Base-by-base conservation (phyloP, 257 asterid genomes). In the Forsythia viridissima region DNA sequence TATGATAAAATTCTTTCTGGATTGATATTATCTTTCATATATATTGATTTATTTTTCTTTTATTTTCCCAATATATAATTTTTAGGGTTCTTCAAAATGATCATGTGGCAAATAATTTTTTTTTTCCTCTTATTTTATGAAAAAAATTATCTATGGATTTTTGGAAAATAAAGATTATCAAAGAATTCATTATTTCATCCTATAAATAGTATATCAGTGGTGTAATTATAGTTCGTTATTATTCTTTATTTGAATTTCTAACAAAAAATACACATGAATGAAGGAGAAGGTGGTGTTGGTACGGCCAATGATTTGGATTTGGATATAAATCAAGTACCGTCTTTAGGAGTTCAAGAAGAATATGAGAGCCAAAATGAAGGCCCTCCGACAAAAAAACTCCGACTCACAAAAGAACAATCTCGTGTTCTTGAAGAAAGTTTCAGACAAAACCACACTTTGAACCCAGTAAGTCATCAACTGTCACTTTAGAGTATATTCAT, bases 401-500 rank as follows among this genome's bases (percentile, higher is more conserved):
- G 98, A 1, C 92, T 93, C 8, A 91, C 90, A 9, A 89, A 83
- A 75, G 90, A 88, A 42, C 98, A 93, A 70, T 89, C 98, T 79
- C 91, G 84, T 40, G 90, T 93, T 43, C 98, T 91, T 76, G 98
- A 93, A 86, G 90, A 91, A 76, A 90, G 89, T 83, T 93, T 91
- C 86, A 89, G 80, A 73, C 90, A 61, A 38, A 86, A 90, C 66
- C 96, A 93, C 82, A 88, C 94, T 82, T 79, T 93, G 77, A 93
- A 89, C 82, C 94, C 91, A 6, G 98, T 93, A 84, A 81, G 83
- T 38, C 21, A 65, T 38, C 21, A 65, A 39, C 59, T 13, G 70
- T 46, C 39, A 13, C 3, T 48, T 48, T 11, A 13, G n/a, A 12
- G 6, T 48, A 13, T 48, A 48, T 13, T 11, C n/a, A 30, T 30